These are phyloP conservation scores for Coemansia umbellata DNA, from an alignment of 192 early-diverging fungal species.

Conservation along the genomic window DNA sequence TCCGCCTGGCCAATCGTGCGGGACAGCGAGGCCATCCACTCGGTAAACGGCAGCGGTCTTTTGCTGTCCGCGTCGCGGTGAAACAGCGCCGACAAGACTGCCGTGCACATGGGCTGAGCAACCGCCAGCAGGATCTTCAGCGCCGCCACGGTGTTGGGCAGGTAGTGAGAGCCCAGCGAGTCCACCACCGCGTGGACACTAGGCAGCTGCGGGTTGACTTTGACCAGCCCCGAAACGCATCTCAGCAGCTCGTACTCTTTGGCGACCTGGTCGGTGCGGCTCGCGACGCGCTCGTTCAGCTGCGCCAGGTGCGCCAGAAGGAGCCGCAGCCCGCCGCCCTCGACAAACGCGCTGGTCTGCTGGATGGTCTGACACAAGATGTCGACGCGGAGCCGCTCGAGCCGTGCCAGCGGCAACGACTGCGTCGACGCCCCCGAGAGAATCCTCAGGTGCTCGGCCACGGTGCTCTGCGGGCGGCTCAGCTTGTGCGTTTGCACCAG, in stretches of 20 bases:
- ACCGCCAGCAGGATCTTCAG: conserved; percentile 32
- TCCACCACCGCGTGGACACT: conserved; percentile 20
- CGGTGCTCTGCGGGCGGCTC: conserved; percentile 2
- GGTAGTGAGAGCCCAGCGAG: conserved; percentile 35
- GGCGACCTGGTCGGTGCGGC: conserved; percentile 32
- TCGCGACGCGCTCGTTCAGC: conserved; percentile 30
- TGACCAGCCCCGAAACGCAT: conserved; percentile 37
- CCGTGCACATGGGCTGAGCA: conserved; percentile 14
- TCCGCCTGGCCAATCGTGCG: conserved; percentile 6
- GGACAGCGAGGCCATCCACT: conserved; percentile 36
- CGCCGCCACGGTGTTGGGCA: conserved; percentile 29
- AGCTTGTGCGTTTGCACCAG: conserved; percentile 43
- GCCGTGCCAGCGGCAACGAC: conserved; percentile 40
- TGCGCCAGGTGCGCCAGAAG: conserved; percentile 38
- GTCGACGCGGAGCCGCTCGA: conserved; percentile 45
- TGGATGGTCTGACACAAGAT: conserved; percentile 41
- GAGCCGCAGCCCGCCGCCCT: conserved; percentile 36
- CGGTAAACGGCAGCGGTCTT: conserved; percentile 28
- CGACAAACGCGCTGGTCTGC: conserved; percentile 39
- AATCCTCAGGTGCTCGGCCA: conserved; percentile 44
- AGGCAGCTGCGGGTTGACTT: conserved; percentile 22
- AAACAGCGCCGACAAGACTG: conserved; percentile 24
- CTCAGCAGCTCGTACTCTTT: conserved; percentile 45
- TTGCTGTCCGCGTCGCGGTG: conserved; percentile 20
- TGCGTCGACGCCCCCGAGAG: conserved; percentile 31